Base-by-base conservation (phyloP, 495 filamentous ascomycete species). In the Xylaria acuta region DNA sequence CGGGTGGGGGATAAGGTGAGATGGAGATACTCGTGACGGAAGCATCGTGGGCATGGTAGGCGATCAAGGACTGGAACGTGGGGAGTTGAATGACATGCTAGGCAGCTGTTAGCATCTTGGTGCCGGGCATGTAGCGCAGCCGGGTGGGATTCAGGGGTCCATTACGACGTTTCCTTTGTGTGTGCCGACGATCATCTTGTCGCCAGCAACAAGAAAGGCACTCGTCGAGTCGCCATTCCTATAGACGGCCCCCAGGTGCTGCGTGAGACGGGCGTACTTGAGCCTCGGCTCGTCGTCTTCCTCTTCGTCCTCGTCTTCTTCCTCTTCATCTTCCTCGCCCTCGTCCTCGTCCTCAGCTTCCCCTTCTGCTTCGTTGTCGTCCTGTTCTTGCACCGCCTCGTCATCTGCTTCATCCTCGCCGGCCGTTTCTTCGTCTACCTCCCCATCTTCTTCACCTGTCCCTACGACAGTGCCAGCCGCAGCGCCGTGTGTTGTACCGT, bases 181-280 rank as follows among this genome's bases (percentile, higher is more conserved):
- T 5, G 97, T 97, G 74, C 96, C 96, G 73, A 97, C 84, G 68
- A 98, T 92, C 94, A 98, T 97, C 84, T 97, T 98, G 84, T 98
- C 96, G 34, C 94, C 95, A 27, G 92, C 92, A 62, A 96, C 93
- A 38, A 96, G 82, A 76, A 95, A 97, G 11, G 93, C 84, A 82
- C 95, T 97, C 43, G 95, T 97, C 71, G 94, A 92, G 86, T 99
- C 96, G 69, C 94, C 94, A 83, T 97, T 97, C 64, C 93, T 90
- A 84, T 98, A 99, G 60, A 97, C 89, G 6, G 92, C 82, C 20
- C 87, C 89, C 69, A 98, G 81, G 72, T 91, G 90, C 63, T 89
- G 90, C 18, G 96, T 98, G 70, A 98, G 81, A 68, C 92, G 90
- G 36, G 90, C 90, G 81, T 97, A 97, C 82, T 99, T 98, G 74